These are phyloP conservation scores for Colletotrichum lini DNA, from an alignment of 2,329 filamentous ascomycete genomes.

Conservation along the genomic window DNA sequence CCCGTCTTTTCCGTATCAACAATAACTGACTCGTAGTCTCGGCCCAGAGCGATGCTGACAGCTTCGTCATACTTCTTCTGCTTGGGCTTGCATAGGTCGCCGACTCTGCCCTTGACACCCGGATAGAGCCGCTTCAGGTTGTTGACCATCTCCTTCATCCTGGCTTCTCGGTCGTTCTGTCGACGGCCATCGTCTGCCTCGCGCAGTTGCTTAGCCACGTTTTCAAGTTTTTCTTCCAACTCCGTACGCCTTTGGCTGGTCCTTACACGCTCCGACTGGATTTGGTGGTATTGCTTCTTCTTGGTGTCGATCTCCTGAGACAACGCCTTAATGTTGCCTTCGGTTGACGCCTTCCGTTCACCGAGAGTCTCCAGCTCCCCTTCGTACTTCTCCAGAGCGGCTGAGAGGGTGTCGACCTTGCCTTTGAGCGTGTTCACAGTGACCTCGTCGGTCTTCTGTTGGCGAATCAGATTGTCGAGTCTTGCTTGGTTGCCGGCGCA, in stretches of 20 bases:
- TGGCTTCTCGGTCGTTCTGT: constrained; percentile 85
- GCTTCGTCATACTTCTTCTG: constrained; percentile 97
- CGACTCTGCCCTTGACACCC: constrained; percentile 90
- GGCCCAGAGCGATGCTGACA: constrained; percentile 90
- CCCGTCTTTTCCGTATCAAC: constrained; percentile 96
- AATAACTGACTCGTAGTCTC: constrained; percentile 94
- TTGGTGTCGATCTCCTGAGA: constrained; percentile 85
- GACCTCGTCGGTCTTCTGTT: constrained; percentile 92
- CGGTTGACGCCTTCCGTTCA: constrained; percentile 76
- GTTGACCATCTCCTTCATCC: constrained; percentile 86
- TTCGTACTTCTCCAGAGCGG: constrained; percentile 80
- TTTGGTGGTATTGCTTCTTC: constrained; percentile 90
- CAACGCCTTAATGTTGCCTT: constrained; percentile 76
- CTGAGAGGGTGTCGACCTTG: constrained; percentile 85
- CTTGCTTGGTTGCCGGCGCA: constrained; percentile 86
- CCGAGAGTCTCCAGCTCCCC: constrained; percentile 78
- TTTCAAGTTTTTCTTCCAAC: constrained; percentile 90
- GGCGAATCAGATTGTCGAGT: constrained; percentile 87
- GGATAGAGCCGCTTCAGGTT: constrained; percentile 92
- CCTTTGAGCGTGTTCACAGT: constrained; percentile 91
- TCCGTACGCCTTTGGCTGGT: constrained; percentile 88
- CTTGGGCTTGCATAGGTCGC: constrained; percentile 94
- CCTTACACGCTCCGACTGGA: constrained; percentile 86
- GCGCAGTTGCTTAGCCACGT: constrained; percentile 83
- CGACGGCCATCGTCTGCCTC: constrained; percentile 89